Base-by-base conservation (phyloP, 2,329 filamentous ascomycete genomes). In the Epichloe sibirici region DNA sequence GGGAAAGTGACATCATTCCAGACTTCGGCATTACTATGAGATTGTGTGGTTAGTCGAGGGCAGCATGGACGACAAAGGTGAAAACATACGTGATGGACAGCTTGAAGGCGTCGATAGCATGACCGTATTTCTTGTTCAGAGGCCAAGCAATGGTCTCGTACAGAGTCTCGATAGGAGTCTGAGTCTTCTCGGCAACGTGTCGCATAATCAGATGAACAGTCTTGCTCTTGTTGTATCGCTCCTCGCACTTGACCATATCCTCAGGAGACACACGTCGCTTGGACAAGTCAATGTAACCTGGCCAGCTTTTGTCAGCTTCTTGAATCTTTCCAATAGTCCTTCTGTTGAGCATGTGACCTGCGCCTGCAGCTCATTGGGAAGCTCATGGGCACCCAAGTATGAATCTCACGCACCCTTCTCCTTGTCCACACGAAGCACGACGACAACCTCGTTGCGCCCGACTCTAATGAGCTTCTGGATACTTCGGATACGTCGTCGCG, bases 191-290 rank as follows among this genome's bases (percentile, higher is more conserved):
- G 60, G 93, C 91, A 57, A 98, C 93, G 71, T 98, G 93, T 69
- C 91, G 86, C 88, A 98, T 91, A 72, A 98, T 96, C 51, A 89
- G 94, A 73, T 98, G 93, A 42, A 97, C 93, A 78, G 95, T 94
- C 78, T 98, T 98, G 77, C 89, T 88, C 84, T 98, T 98, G 82
- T 98, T 98, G 80, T 96, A 98, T 62, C 93, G 83, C 76, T 98
- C 93, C 70, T 98, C 93, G 69, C 94, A 98, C 76, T 96, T 96
- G 62, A 95, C 79, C 58, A 97, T 93, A 75, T 98, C 93, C 70
- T 98, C 93, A 45, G 93, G 87, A 44, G 90, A 96, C 55, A 98
- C 93, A 75, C 93, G 86, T 67, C 93, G 90, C 79, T 98, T 98
- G 57, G 90, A 95, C 68, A 98, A 76, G 85, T 98, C 93, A 65